Conservation (phyloP, 1,284 basidiomycete genomes). For the Macrocystidia cucumis region DNA sequence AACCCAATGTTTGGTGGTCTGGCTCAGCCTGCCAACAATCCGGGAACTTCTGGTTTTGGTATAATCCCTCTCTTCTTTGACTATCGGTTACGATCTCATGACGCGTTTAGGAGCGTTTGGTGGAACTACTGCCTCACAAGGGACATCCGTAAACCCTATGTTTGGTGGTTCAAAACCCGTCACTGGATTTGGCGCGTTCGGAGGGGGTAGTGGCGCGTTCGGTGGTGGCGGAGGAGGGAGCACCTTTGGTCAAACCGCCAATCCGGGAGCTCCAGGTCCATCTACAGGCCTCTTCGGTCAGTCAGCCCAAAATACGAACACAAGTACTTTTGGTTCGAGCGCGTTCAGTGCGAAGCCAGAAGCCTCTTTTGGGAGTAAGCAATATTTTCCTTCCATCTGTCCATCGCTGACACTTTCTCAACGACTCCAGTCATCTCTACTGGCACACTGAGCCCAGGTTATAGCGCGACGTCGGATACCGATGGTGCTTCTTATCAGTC, state of each 20-base stretch:
- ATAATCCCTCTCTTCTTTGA: constrained; percentile 20
- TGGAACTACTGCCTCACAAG: constrained; percentile 31
- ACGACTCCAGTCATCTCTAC: constrained; percentile 42
- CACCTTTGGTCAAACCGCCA: constrained; percentile 35
- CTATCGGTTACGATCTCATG: constrained; percentile 12
- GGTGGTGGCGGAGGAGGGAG: constrained; percentile 31
- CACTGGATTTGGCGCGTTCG: constrained; percentile 65
- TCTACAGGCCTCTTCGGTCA: constrained; percentile 34
- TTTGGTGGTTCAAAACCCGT: constrained; percentile 61
- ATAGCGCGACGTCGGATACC: constrained; percentile 48
- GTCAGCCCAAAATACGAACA: constrained; percentile 19
- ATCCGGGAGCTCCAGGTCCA: constrained; percentile 16
- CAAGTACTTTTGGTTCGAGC: constrained; percentile 28
- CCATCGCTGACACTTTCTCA: constrained; percentile 9
- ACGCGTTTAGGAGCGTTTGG: constrained; percentile 51
- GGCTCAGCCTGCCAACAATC: constrained; percentile 26
- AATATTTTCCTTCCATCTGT: too few species aligned
- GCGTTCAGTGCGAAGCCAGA: constrained; percentile 40
- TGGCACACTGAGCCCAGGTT: constrained; percentile 56
- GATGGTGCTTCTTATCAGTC: constrained; percentile 56
- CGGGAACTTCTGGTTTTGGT: constrained; percentile 51
- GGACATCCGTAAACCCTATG: constrained; percentile 33
- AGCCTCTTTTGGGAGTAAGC: too few species aligned
- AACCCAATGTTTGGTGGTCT: constrained; percentile 77
- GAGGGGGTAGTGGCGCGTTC: constrained; percentile 26